These are phyloP conservation scores for Alternaria alternata DNA, from an alignment of 2,329 filamentous ascomycete species.

Conservation along the genomic window DNA sequence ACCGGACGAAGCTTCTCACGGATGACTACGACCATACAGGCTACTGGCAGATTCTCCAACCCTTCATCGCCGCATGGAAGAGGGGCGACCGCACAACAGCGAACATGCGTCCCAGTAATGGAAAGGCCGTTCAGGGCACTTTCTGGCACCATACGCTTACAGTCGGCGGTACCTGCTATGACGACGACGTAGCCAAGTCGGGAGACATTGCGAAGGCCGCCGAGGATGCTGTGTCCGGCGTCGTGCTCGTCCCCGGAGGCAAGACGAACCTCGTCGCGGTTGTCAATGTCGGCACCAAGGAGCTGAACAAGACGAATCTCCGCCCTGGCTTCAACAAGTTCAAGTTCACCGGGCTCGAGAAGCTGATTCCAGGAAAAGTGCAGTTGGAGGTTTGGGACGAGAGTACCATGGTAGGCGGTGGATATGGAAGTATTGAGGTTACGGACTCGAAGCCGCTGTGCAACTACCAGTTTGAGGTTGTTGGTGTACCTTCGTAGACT, in stretches of 20 bases:
- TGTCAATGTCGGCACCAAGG: constrained; percentile 30
- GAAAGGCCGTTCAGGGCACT: constrained; percentile 26
- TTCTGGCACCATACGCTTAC: constrained; percentile 35
- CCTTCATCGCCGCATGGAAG: constrained; percentile 53
- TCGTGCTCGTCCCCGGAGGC: constrained; percentile 26
- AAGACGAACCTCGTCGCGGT: constrained; percentile 28
- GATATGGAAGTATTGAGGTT: constrained; percentile 22
- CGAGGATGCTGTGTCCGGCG: constrained; percentile 20
- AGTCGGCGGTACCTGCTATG: constrained; percentile 47
- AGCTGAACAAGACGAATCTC: constrained; percentile 20
- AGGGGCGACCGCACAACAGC: constrained; percentile 33
- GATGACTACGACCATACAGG: constrained; percentile 47
- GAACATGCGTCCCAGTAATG: constrained; percentile 31
- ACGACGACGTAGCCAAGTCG: constrained; percentile 53
- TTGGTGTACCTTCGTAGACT: neutral
- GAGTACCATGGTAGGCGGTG: constrained; percentile 30
- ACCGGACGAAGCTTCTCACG: constrained; percentile 36
- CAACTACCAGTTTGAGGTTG: constrained; percentile 27
- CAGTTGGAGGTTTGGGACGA: constrained; percentile 37
- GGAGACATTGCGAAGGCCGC: constrained; percentile 11
- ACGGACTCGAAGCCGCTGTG: constrained; percentile 13
- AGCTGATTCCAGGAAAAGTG: constrained; percentile 29
- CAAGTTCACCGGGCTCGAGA: constrained; percentile 25
- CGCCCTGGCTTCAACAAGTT: constrained; percentile 33
- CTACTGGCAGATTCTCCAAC: constrained; percentile 45